Evolutionary conservation across 2,329 filamentous ascomycete genomes (phyloP), one percentile per base, ranked within the genome.

Genomic region (Blastomyces percursus): DNA sequence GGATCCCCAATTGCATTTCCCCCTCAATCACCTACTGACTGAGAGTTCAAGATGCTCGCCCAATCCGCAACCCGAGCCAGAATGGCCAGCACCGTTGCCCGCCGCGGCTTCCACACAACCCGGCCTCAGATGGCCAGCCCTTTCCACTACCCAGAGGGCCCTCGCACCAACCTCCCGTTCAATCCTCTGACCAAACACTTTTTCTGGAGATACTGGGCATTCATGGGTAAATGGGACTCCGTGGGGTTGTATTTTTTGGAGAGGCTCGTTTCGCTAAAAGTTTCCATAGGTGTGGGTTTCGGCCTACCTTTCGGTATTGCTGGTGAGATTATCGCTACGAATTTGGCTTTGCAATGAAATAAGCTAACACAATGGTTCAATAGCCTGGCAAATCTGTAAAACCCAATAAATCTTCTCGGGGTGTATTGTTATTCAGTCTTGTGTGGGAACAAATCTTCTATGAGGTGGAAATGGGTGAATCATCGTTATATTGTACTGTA

Each of bases 71-170:
- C 84, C 80, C 87, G 88, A 76, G 83, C 85, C 79, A 72, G 77
- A 69, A 74, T 78, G 74, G 82, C 87, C 75, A 85, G 86, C 74
- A 80, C 83, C 68, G 82, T 91, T 80, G 84, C 87, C 84, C 91
- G 91, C 82, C 92, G 94, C 79, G 91, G 88, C 81, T 96, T 99
- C 88, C 88, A 91, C 79, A 86, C 90, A 74, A 95, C 93, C 76
- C 90, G 90, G 74, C 80, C 88, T 76, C 91, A 90, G 78, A 81
- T 96, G 76, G 85, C 83, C 72, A 95, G 90, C 76, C 92, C 92
- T 67, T 96, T 96, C 87, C 94, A 99, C 84, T 99, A 99, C 83
- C 88, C 93, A 71, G 93, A 97, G 82, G 94, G 93, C 68, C 90
- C 93, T 74, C 89, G 91, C 79, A 87, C 84, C 82, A 97, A 96